Evolutionary conservation across 805 yeast species (phyloP).

Genomic region (Starmerella floricola): DNA sequence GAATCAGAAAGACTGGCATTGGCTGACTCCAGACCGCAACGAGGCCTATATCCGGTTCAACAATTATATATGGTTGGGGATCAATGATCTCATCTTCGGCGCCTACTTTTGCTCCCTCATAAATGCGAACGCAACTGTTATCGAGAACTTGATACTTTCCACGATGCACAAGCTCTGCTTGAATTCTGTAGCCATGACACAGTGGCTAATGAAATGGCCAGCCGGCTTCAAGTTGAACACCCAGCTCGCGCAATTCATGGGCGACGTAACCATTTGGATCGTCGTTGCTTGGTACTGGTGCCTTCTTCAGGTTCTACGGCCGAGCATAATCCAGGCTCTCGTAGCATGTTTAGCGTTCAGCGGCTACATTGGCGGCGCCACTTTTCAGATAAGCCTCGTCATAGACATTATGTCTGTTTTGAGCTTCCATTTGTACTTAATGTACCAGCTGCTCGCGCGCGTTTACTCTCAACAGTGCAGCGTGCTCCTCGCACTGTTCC

Average conservation of each 20-base stretch:
- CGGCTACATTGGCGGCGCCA: slow-evolving; percentile 44
- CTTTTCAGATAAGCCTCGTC: slow-evolving; percentile 53
- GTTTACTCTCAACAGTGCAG: slow-evolving; percentile 65
- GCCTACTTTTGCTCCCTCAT: slow-evolving; percentile 40
- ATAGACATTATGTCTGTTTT: slow-evolving; percentile 53
- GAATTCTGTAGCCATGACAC: slow-evolving; percentile 39
- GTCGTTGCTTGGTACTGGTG: slow-evolving; percentile 49
- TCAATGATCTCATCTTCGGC: slow-evolving; percentile 75
- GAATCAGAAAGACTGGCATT: slow-evolving; percentile 26
- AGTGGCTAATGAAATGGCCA: slow-evolving; percentile 78
- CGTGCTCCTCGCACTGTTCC: slow-evolving; percentile 59
- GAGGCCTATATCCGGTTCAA: slow-evolving; percentile 50
- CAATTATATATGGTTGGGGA: slow-evolving; percentile 77
- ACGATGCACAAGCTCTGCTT: slow-evolving; percentile 31
- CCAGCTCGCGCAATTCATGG: slow-evolving; percentile 73
- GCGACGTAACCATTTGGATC: slow-evolving; percentile 79
- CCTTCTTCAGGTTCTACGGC: slow-evolving; percentile 4
- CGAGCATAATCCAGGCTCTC: slow-evolving; percentile 1
- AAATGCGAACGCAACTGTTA: slow-evolving; percentile 22
- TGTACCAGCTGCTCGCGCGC: slow-evolving; percentile 67
- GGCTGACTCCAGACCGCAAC: slow-evolving; percentile 35
- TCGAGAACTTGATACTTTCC: slow-evolving; percentile 23
- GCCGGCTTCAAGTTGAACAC: slow-evolving; percentile 87
- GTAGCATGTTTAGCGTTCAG: slow-evolving; percentile 25
- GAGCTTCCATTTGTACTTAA: slow-evolving; percentile 62